phyloP scores from a whole-genome alignment of 169 alveolate genomes.

The Eimeria maxima region DNA sequence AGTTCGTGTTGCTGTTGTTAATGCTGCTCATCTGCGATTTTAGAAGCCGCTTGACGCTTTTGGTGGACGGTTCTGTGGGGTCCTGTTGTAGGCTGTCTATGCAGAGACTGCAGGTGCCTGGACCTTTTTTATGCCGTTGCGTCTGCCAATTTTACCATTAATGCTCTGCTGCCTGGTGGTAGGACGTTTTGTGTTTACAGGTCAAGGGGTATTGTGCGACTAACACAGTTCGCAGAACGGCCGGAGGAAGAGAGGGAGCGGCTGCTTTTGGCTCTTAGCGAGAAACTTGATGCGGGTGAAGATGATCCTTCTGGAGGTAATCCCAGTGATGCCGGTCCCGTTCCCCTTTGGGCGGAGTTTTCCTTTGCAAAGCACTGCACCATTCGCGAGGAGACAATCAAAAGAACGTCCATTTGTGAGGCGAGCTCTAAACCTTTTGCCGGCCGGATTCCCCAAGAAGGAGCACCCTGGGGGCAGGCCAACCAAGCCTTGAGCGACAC shows the following conservation, averaged over 20 bases:
- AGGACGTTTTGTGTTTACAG: not conserved
- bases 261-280: not conserved
- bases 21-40: not conserved
- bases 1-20: not conserved
- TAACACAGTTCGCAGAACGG: not conserved
- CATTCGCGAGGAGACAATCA: constrained; percentile 1
- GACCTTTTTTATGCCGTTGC: not conserved
- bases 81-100: not conserved
- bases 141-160: not conserved
- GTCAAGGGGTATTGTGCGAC: not conserved
- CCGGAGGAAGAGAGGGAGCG: constrained; percentile 45
- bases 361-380: not conserved
- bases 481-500: not conserved
- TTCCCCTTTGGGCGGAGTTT: not conserved
- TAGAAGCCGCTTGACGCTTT: not conserved
- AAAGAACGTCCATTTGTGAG: not conserved
- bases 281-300: not conserved
- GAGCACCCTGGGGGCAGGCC: not conserved
- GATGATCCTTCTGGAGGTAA: not conserved
- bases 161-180: not conserved
- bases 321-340: not conserved
- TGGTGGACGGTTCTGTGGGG: not conserved
- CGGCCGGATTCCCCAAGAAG: not conserved
- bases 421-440: not conserved
- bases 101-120: not conserved